Evolutionary conservation across 768 basidiomycete genomes (phyloP), one percentile per base, ranked within the genome.

Genomic region (Guyanaporus albipodus): DNA sequence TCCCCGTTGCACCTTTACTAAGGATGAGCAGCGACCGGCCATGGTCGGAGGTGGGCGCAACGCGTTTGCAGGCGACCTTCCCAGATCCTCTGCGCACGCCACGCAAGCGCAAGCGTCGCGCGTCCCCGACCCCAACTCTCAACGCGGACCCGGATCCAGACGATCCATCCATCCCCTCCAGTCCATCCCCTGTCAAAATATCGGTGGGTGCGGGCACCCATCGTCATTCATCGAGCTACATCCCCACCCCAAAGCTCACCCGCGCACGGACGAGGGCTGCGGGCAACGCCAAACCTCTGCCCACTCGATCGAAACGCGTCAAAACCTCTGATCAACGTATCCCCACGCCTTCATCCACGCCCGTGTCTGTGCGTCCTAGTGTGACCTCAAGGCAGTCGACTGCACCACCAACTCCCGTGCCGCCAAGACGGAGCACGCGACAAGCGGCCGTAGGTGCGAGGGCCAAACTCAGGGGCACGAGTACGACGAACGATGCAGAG

Each of bases 181-280:
- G 54, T 36, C 64, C 66, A 2, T 66, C 66, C n/a, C 64, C 64
- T 4, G 55, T 66, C 41, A 66, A 66, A 38, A 6, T 66, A 14
- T 63, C 60, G 4, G 48, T 50, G 1, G 44, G 47, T 7, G 21
- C 42, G 4, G 18, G 32, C 14, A 32, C 19, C 38, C 34, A 21
- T 44, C 53, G 31, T n/a, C 56, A 38, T 17, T 14, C 40, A 1
- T 38, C 27, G 15, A 47, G 31, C 24, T 37, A 44, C 11, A 42
- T 26, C 1, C 43, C 46, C 18, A 2, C 32, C 12, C 38, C 43
- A 12, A 55, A 47, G 24, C 42, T 37, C 18, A 51, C 56, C 5
- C 52, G 50, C 10, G 48, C 50, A 7, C 60, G 52, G 33, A 31
- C 59, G 35, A 51, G 49, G 42, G 54, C 51, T 17, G 48, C 38